Evolutionary conservation across 2,329 filamentous ascomycete genomes (phyloP).

Genomic region (Xylaria hypoxylon): DNA sequence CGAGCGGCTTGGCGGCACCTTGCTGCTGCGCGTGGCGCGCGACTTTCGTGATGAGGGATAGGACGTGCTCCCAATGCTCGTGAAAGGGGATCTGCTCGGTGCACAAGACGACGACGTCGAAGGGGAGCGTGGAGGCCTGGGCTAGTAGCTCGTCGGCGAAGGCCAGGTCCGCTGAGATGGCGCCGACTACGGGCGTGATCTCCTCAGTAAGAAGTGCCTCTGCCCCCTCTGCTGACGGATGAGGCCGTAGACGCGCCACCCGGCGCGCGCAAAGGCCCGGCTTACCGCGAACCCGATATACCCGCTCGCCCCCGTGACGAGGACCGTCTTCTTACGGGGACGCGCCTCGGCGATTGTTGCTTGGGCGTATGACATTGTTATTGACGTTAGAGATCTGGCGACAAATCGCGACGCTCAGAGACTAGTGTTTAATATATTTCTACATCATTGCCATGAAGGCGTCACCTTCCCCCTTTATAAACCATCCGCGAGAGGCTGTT

Average conservation of each 20-base stretch:
- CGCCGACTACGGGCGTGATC: constrained; percentile 56
- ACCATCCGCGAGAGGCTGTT: background rate
- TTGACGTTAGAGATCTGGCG: background rate
- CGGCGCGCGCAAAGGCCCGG: constrained; percentile 58
- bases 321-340: constrained; percentile 48
- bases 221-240: constrained; percentile 53
- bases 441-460: background rate
- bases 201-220: constrained; percentile 52
- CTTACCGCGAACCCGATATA: constrained; percentile 61
- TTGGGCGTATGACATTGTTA: constrained; percentile 19
- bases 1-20: constrained; percentile 53
- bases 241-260: constrained; percentile 60
- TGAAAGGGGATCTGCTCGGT: constrained; percentile 57
- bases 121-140: constrained; percentile 41
- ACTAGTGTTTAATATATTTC: background rate
- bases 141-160: constrained; percentile 44
- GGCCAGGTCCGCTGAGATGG: constrained; percentile 49
- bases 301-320: constrained; percentile 62
- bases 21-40: constrained; percentile 50
- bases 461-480: constrained; percentile 10
- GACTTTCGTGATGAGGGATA: constrained; percentile 52
- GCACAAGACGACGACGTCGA: constrained; percentile 59
- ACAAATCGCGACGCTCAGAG: background rate
- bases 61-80: constrained; percentile 54
- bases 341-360: constrained; percentile 20